Base-by-base conservation (phyloP, 768 basidiomycete genomes). In the Pleurotus eryngii region DNA sequence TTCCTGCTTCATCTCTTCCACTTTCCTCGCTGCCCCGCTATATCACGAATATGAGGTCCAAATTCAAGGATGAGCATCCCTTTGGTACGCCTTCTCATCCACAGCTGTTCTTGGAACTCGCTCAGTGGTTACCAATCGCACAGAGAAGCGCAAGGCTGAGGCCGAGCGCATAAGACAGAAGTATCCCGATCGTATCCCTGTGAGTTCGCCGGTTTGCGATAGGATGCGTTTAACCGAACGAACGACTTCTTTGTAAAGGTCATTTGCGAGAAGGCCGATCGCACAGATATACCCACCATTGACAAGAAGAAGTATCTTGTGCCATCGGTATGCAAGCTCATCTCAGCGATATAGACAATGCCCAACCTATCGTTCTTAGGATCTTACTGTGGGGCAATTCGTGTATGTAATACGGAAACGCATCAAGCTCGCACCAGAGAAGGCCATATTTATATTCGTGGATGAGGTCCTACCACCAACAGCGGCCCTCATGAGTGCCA, bases 251-350 rank as follows among this genome's bases (percentile, higher is more conserved):
- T 51, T 58, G 57, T 49, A 40, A 64, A 98, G 95, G 96, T 99
- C 57, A 99, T 99, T 75, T 99, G 97, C 76, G 97, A 99, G 84
- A 98, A 97, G 78, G 95, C 94, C 49, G 95, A 98, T 79, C 84
- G 90, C 67, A 95, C 95, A 56, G 97, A 99, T 77, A 98, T 99
- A 72, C 92, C 95, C 0, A 95, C 95, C 26, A 98, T 99, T 70
- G 97, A 99, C 82, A 99, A 99, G 91, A 98, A 99, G 95, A 99
- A 99, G 81, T 99, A 99, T 65, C 81, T 99, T 54, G 97, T 99
- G 8, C 97, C 97, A 45, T 95, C 95, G 56, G 96, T 96, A 67
- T 66, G 90, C 72, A 49, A 38, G 30, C 27, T 38, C 30, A 35
- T 20, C 38, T 35, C 14, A 30, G 37, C 38, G 22, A 27, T 39